These are phyloP conservation scores for Cryptococcus depauperatus DNA, from an alignment of 1,284 basidiomycete species.

Conservation along the genomic window DNA sequence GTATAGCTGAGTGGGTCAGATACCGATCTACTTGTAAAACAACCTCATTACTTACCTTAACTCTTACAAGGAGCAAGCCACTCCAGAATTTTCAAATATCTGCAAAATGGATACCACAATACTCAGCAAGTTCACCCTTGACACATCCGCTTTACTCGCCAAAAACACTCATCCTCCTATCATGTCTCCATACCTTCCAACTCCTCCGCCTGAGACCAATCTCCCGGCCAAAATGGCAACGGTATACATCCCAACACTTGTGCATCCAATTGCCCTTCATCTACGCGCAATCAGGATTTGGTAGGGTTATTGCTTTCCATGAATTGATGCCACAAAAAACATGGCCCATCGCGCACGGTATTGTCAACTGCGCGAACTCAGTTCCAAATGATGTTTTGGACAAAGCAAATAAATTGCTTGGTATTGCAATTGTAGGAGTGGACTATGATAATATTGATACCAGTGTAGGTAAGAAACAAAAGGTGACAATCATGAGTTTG, in stretches of 20 bases:
- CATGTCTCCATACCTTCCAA: conserved; percentile 8
- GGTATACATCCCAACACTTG: conserved; percentile 21
- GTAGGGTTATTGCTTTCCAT: conserved; percentile 8
- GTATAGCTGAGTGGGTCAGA: too few species aligned
- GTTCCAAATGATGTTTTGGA: conserved; percentile 9
- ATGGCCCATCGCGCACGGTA: conserved; percentile 13
- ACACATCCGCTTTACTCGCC: too few species aligned
- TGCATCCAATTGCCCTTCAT: conserved; percentile 21
- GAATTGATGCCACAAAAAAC: background rate
- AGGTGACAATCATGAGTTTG: conserved; percentile 51
- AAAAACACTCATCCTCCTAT: background rate
- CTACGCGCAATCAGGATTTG: conserved; percentile 26
- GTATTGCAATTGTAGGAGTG: conserved; percentile 31
- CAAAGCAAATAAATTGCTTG: conserved; percentile 33
- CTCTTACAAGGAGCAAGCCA: too few species aligned
- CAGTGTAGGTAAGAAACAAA: conserved; percentile 47
- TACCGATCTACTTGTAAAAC: too few species aligned
- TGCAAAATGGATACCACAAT: too few species aligned
- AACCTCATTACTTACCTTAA: too few species aligned
- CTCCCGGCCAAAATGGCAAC: conserved; percentile 18
- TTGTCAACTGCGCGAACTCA: conserved; percentile 26
- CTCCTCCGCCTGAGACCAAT: conserved; percentile 13
- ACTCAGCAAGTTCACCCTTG: too few species aligned
- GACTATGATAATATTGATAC: conserved; percentile 37
- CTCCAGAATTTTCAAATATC: too few species aligned